These are phyloP conservation scores for Ophiostoma triangulosporum DNA, from an alignment of 2,329 filamentous ascomycete species.

Conservation along the genomic window DNA sequence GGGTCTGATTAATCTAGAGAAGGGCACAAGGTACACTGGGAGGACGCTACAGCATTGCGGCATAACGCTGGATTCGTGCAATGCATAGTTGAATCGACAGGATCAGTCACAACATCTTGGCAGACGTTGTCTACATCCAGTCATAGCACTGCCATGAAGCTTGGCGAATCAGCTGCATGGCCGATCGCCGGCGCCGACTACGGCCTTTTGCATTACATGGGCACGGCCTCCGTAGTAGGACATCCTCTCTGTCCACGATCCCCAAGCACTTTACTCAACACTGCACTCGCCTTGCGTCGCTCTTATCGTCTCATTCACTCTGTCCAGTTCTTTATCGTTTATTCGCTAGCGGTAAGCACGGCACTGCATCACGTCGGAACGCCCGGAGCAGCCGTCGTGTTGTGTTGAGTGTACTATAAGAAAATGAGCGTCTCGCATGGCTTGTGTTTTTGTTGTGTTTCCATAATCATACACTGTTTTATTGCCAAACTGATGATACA, in stretches of 20 bases:
- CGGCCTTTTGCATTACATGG: background rate
- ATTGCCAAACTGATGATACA: background rate
- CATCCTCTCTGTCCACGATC: background rate
- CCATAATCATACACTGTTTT: background rate
- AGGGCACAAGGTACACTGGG: too few relatives aligned
- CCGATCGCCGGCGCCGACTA: slow-evolving; percentile 1
- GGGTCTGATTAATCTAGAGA: too few relatives aligned
- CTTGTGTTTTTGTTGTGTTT: background rate
- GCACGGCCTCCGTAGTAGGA: background rate
- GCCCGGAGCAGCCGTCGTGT: background rate
- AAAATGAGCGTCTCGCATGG: too few relatives aligned
- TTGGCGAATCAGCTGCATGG: background rate
- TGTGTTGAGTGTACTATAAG: background rate
- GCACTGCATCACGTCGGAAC: background rate
- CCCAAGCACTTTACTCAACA: too few relatives aligned
- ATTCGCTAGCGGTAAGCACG: background rate
- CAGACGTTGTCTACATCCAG: too few relatives aligned
- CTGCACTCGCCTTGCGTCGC: too few relatives aligned
- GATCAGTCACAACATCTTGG: too few relatives aligned
- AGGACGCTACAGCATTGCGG: too few relatives aligned
- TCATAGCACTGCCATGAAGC: too few relatives aligned
- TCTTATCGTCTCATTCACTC: background rate
- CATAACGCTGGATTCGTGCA: too few relatives aligned
- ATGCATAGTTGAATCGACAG: too few relatives aligned
- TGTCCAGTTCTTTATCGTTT: too few relatives aligned